Conservation (phyloP, 805 yeast species). For the Saccharomycopsis malanga region DNA sequence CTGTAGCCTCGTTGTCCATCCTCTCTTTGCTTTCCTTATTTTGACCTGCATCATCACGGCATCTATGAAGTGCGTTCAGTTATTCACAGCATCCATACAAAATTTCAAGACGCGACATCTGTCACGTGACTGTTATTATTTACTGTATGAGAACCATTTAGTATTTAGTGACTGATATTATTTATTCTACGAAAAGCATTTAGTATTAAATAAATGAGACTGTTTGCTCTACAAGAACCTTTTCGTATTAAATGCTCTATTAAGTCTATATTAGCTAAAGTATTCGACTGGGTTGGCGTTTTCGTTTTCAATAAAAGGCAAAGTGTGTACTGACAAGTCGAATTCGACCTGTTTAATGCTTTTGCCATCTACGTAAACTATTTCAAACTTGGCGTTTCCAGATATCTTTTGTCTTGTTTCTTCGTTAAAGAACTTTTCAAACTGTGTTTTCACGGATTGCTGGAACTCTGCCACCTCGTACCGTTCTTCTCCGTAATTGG, state of each 20-base stretch:
- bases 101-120: no score
- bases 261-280: slow-evolving; percentile 5
- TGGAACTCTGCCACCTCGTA: slow-evolving; percentile 79
- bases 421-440: slow-evolving; percentile 38
- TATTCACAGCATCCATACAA: no score
- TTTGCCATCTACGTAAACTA: slow-evolving; percentile 55
- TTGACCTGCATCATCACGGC: no score
- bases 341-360: slow-evolving; percentile 47
- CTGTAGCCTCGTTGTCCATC: no score
- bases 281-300: slow-evolving; percentile 3
- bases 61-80: no score
- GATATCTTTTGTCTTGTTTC: slow-evolving; percentile 7
- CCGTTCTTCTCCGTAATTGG: slow-evolving; percentile 91
- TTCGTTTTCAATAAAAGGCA: slow-evolving; percentile 4
- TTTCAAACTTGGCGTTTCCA: slow-evolving; percentile 31
- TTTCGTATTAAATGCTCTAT: background rate
- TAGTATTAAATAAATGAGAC: no score
- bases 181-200: no score
- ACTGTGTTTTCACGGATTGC: slow-evolving; percentile 54
- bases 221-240: no score
- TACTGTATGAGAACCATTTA: no score
- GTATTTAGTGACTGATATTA: no score
- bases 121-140: no score
- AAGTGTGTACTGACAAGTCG: slow-evolving; percentile 35
- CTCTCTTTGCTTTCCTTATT: no score